Evolutionary conservation across 2,329 filamentous ascomycete species (phyloP).

Genomic region (Arthrobotrys musiformis): DNA sequence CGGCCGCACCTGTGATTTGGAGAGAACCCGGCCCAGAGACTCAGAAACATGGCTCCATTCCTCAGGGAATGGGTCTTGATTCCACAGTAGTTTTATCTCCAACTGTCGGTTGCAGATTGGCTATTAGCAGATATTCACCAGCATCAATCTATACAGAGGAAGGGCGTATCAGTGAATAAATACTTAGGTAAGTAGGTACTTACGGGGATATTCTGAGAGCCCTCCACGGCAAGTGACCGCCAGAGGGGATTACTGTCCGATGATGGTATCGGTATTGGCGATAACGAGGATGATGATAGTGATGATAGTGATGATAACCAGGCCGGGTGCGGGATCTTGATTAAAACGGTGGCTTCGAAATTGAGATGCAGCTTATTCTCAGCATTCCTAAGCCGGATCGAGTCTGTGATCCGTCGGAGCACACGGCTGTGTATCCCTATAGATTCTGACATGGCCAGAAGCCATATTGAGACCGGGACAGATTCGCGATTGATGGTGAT

Average conservation of each 20-base stretch:
- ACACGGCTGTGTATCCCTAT: background rate
- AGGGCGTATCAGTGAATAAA: background rate
- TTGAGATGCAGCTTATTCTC: slow-evolving; percentile 40
- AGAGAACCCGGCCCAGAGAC: slow-evolving; percentile 28
- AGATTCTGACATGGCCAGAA: slow-evolving; percentile 14
- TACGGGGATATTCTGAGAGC: slow-evolving; percentile 35
- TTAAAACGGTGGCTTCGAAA: slow-evolving; percentile 35
- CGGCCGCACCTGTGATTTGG: slow-evolving; percentile 3
- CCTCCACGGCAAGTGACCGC: slow-evolving; percentile 32
- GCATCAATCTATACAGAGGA: background rate
- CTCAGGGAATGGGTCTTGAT: slow-evolving; percentile 21
- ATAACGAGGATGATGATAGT: background rate
- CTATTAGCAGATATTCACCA: too few species aligned
- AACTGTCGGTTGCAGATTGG: slow-evolving; percentile 16
- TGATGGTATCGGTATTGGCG: background rate
- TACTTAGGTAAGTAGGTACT: background rate
- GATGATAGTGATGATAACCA: slow-evolving; percentile 1
- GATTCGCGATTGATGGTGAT: background rate
- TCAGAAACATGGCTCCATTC: slow-evolving; percentile 38
- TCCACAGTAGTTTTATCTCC: slow-evolving; percentile 39
- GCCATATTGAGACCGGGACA: background rate
- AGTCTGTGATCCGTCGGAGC: slow-evolving; percentile 21
- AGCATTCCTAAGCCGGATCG: slow-evolving; percentile 22
- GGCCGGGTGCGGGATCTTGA: slow-evolving; percentile 26
- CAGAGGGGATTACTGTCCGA: slow-evolving; percentile 5